Evolutionary conservation across 345 rosid genomes (phyloP).

Genomic region (Arabidopsis suecica): DNA sequence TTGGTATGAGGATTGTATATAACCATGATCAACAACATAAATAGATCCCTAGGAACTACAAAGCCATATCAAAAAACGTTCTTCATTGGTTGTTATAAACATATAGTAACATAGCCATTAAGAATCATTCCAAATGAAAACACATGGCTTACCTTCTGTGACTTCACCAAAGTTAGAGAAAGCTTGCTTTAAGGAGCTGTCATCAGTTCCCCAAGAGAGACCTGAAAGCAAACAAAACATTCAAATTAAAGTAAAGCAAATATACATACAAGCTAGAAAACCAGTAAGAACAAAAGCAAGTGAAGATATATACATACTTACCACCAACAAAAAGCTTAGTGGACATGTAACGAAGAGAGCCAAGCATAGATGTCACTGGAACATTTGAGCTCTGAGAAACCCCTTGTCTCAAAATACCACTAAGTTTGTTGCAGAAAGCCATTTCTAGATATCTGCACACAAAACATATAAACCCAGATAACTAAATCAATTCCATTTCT

Average conservation of each 20-base stretch:
- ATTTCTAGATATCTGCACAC: constrained; percentile 40
- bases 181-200: constrained; percentile 51
- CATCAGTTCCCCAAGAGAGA: constrained; percentile 56
- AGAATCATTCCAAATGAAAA: not conserved
- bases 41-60: not conserved
- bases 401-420: constrained; percentile 57
- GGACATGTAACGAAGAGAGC: constrained; percentile 58
- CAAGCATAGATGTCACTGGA: constrained; percentile 56
- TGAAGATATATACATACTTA: constrained; percentile 35
- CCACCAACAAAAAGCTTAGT: constrained; percentile 86
- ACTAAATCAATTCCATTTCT: not conserved
- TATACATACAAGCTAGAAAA: not conserved
- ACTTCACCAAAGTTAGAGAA: constrained; percentile 56
- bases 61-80: not conserved
- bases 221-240: constrained; percentile 35
- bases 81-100: not conserved
- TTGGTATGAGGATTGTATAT: not conserved
- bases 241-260: too few species aligned
- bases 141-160: constrained; percentile 48
- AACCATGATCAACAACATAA: not conserved
- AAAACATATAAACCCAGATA: not conserved
- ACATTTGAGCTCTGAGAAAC: constrained; percentile 51
- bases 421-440: constrained; percentile 69
- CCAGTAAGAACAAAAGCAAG: not conserved
- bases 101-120: not conserved